phyloP scores from a whole-genome alignment of 805 yeast genomes.

The Saturnispora bothae region DNA sequence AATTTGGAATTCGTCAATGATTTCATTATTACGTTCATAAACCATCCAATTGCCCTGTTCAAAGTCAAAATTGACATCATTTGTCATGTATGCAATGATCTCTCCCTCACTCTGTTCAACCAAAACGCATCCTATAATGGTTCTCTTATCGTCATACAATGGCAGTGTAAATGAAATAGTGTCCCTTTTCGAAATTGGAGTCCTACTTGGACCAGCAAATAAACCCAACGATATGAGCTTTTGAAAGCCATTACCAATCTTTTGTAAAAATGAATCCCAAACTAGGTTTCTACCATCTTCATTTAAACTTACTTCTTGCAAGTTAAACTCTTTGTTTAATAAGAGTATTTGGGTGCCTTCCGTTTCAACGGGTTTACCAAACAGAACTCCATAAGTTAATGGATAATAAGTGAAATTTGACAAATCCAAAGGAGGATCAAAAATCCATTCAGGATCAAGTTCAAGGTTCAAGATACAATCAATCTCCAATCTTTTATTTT shows the following conservation, averaged over 20 bases:
- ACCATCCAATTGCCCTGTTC: conserved; percentile 4
- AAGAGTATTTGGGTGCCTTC: background rate
- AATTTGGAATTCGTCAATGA: too few species aligned
- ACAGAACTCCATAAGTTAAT: conserved; percentile 8
- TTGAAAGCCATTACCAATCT: conserved; percentile 9
- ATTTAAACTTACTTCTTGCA: background rate
- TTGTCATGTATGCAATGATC: background rate
- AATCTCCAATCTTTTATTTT: conserved; percentile 4
- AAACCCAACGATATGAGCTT: too few species aligned
- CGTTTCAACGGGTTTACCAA: background rate
- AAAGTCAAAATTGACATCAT: conserved; percentile 1
- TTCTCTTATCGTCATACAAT: conserved; percentile 11
- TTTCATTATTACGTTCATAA: background rate
- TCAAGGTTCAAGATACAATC: conserved; percentile 4
- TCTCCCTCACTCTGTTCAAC: conserved; percentile 12
- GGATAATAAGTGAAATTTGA: conserved; percentile 3
- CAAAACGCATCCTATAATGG: conserved; percentile 10
- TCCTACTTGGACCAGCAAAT: too few species aligned
- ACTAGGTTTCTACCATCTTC: background rate
- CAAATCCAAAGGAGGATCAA: conserved; percentile 2
- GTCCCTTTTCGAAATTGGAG: conserved; percentile 7
- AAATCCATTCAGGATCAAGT: background rate
- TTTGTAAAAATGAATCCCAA: conserved; percentile 2
- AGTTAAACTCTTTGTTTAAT: conserved; percentile 6
- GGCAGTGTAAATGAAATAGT: conserved; percentile 7